Evolutionary conservation across 352 stramenopile species (phyloP).

Genomic region (Pythium aquatile): DNA sequence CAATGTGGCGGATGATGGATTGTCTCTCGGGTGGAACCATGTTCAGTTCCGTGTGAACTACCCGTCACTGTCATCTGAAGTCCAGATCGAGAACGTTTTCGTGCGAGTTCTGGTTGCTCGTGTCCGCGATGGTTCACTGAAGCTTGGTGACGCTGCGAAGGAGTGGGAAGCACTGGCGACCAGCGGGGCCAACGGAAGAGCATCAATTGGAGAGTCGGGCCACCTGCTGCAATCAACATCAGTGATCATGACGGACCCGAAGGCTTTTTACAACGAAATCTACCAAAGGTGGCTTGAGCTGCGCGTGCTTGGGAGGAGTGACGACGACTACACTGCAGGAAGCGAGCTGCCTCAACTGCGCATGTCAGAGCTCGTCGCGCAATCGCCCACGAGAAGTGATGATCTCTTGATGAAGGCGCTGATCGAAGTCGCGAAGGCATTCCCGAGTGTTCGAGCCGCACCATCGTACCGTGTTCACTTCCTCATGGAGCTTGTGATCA

Average conservation of each 20-base stretch:
- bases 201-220: conserved; percentile 13
- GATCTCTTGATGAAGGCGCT: conserved; percentile 69
- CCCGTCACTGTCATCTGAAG: conserved; percentile 56
- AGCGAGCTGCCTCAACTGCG: conserved; percentile 11
- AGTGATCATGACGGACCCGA: conserved; percentile 60
- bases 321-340: conserved; percentile 21
- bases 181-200: background rate
- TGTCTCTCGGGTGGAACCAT: conserved; percentile 57
- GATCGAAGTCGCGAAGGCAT: conserved; percentile 60
- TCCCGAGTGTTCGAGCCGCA: conserved; percentile 30
- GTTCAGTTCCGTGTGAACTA: conserved; percentile 66
- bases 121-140: conserved; percentile 68
- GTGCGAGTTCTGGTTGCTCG: conserved; percentile 67
- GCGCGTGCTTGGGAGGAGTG: conserved; percentile 46
- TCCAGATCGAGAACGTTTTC: conserved; percentile 66
- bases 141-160: conserved; percentile 51
- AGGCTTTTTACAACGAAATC: conserved; percentile 70
- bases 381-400: conserved; percentile 17
- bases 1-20: background rate
- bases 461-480: conserved; percentile 21
- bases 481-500: conserved; percentile 23
- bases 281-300: conserved; percentile 84
- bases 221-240: conserved; percentile 65
- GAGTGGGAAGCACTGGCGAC: conserved; percentile 5
- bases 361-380: conserved; percentile 19